Evolutionary conservation across 2,329 filamentous ascomycete species (phyloP).

Genomic region (Colletotrichum orchidophilum): DNA sequence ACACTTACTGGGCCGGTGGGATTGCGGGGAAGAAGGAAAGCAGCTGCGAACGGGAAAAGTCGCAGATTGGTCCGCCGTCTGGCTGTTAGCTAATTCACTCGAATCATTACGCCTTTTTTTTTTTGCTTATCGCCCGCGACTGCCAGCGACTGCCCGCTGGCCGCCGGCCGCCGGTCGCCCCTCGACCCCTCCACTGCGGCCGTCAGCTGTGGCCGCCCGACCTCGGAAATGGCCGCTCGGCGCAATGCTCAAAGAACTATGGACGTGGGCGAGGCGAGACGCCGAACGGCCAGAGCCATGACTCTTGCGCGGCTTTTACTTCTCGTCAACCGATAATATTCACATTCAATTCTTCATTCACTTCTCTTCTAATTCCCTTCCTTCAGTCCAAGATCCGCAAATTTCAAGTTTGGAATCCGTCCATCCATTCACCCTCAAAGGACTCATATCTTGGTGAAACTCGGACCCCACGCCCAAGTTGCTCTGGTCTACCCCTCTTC

Average conservation of each 20-base stretch:
- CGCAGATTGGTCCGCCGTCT: constrained; percentile 12
- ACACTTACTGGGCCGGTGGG: neutral
- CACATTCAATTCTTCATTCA: neutral
- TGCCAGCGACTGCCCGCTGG: neutral
- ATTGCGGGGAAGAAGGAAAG: neutral
- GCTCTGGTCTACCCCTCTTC: neutral
- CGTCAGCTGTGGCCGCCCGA: constrained; percentile 34
- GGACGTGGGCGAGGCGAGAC: neutral
- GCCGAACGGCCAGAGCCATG: neutral
- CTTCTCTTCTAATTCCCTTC: neutral
- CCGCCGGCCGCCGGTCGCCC: constrained; percentile 23
- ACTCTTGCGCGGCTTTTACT: constrained; percentile 8
- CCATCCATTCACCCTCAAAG: neutral
- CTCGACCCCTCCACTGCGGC: constrained; percentile 2
- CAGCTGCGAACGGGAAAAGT: neutral
- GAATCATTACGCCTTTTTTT: constrained; percentile 22
- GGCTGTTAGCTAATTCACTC: constrained; percentile 27
- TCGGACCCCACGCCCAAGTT: neutral
- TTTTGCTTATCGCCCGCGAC: constrained; percentile 18
- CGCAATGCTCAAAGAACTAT: constrained; percentile 21
- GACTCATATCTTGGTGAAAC: neutral
- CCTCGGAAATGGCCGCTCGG: constrained; percentile 45
- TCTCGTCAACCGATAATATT: neutral
- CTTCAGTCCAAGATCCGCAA: neutral
- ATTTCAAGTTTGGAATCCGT: neutral